These are phyloP conservation scores for Mentha longifolia DNA, from an alignment of 257 asterid species.

Conservation along the genomic window DNA sequence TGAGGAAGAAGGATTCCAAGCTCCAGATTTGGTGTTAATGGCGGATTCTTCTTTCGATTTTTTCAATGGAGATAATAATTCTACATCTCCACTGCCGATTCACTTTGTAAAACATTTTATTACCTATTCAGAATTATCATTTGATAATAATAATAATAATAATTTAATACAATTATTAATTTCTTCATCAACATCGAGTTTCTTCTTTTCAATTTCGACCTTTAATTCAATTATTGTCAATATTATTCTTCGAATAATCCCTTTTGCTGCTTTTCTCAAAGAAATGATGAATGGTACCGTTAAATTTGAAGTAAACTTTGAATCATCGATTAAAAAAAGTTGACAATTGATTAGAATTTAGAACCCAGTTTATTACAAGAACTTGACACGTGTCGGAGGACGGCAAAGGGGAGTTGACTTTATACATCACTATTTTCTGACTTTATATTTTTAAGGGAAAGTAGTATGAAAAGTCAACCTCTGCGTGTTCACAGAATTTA, in stretches of 20 bases:
- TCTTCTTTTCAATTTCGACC: background rate
- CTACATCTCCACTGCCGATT: conserved; percentile 21
- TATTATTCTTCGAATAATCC: background rate
- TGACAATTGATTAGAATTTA: too few species aligned
- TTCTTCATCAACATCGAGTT: conserved; percentile 30
- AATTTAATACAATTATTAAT: conserved; percentile 28
- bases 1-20: conserved; percentile 38
- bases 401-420: too few species aligned
- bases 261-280: too few species aligned
- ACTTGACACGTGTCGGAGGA: too few species aligned
- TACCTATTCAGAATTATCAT: conserved; percentile 27
- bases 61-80: conserved; percentile 18
- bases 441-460: too few species aligned
- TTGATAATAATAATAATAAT: conserved; percentile 19
- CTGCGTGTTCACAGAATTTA: background rate
- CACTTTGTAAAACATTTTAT: conserved; percentile 26
- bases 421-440: too few species aligned
- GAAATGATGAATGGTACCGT: too few species aligned
- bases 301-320: too few species aligned
- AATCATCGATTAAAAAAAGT: too few species aligned
- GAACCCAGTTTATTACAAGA: too few species aligned
- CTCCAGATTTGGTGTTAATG: conserved; percentile 18
- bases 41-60: conserved; percentile 42
- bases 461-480: conserved; percentile 15
- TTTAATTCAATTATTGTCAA: too few species aligned